Evolutionary conservation across 2,329 filamentous ascomycete species (phyloP), one percentile per base, ranked within the genome.

Genomic region (Colletotrichum euphorbiae): DNA sequence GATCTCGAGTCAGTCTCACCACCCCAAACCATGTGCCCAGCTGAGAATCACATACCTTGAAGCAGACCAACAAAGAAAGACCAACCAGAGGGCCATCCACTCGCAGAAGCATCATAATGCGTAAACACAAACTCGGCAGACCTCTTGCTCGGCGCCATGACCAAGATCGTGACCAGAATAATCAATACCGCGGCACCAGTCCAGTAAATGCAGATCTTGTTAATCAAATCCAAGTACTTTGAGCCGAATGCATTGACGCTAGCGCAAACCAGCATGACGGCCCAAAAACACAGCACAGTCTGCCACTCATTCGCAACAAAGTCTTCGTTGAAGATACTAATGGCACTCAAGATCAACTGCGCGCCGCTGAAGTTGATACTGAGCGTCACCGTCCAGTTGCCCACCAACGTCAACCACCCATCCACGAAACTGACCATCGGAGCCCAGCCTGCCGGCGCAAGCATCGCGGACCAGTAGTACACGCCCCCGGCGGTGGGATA

Each of bases 161-260:
- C 81, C 54, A 91, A 77, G n/a, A 91, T 74, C 0, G 85, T 87
- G 52, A 85, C 65, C 42, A 80, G 68, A 51, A 81, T 76, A 55
- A 81, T 76, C 54, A 92, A 69, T 4, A 92, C 89, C 46, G 87
- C 89, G 0, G 84, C 83, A 0, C 80, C 86, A 0, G 90, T 93
- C 90, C 90, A 93, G 75, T 88, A 91, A 61, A 92, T 92, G 76
- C 90, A 92, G 52, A 91, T 77, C 73, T 91, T 92, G 75, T 92
- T 92, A 75, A 93, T 90, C 60, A 91, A 72, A 74, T 92, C 89
- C 55, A 93, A 78, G 62, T 81, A 74, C 60, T 83, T 86, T 5
- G 87, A 83, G 0, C 83, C 84, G 73, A 91, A 92, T 21, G 89
- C 84, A 74, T 92, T 93, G 56, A 91, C 82, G 8, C 83, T 70